Percentiles rank a stretch among this genome's conserved stretches.
phyloP scores from a whole-genome alignment of 23 red algal genomes.

The Gracilaria gracilis region DNA sequence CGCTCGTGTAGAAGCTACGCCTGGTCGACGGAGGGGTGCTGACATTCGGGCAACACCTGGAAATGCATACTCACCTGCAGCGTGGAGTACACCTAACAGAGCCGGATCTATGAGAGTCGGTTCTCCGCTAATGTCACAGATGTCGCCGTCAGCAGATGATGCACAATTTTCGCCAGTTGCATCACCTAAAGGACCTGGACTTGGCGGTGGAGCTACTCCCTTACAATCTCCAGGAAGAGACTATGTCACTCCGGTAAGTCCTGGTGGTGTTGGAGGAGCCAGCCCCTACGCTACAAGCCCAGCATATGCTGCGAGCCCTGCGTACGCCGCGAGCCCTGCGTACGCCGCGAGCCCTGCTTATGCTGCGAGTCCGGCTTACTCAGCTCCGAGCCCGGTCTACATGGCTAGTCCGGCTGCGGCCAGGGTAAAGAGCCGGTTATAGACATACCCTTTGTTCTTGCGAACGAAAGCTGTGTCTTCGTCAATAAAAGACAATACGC shows the following conservation, averaged over 20 bases:
- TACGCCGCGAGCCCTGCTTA: slow-evolving; percentile 73
- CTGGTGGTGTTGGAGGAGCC: slow-evolving; percentile 28
- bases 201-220: slow-evolving; percentile 43
- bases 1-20: slow-evolving; percentile 43
- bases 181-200: slow-evolving; percentile 48
- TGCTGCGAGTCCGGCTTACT: slow-evolving; percentile 53
- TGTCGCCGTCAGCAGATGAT: slow-evolving; percentile 67
- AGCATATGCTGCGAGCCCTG: too few relatives aligned
- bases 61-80: slow-evolving; percentile 78
- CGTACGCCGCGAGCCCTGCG: slow-evolving; percentile 46
- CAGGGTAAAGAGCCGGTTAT: slow-evolving; percentile 20
- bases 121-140: slow-evolving; percentile 49
- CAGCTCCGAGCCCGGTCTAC: slow-evolving; percentile 56
- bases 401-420: slow-evolving; percentile 51
- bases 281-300: slow-evolving; percentile 35
- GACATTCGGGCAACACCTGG: slow-evolving; percentile 66
- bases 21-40: slow-evolving; percentile 45
- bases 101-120: slow-evolving; percentile 8
- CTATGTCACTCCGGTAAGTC: slow-evolving; percentile 39
- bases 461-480: too few relatives aligned
- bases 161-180: slow-evolving; percentile 73
- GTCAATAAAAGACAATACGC: too few relatives aligned
- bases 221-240: slow-evolving; percentile 58
- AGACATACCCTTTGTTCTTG: slow-evolving; percentile 32
- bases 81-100: slow-evolving; percentile 46